A percentile compares a stretch with the other conserved stretches of the same genome.
Conservation (phyloP, 2,329 filamentous ascomycete genomes). For the Aspergillus japonicus region DNA sequence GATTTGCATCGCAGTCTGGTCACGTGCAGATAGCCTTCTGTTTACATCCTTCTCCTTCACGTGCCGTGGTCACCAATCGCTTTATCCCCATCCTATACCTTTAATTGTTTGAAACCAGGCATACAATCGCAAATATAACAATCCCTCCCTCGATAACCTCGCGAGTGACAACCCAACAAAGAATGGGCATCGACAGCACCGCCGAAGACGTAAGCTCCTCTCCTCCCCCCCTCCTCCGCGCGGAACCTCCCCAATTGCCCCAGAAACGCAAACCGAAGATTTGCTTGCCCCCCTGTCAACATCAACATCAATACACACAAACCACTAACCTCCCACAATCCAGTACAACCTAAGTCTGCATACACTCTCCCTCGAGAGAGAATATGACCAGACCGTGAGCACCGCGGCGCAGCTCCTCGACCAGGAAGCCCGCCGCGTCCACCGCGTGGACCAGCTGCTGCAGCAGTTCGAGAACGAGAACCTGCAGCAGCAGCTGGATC, state of each 20-base stretch:
- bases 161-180: not conserved
- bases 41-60: not conserved
- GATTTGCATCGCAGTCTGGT: not conserved
- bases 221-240: not conserved
- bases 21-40: not conserved
- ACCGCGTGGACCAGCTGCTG: constrained; percentile 68
- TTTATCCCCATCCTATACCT: not conserved
- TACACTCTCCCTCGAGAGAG: constrained; percentile 62
- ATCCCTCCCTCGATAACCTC: not conserved
- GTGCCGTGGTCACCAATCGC: not conserved
- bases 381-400: constrained; percentile 65
- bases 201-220: not conserved
- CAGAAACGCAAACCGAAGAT: constrained; percentile 11
- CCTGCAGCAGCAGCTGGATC: constrained; percentile 62
- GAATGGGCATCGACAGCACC: not conserved
- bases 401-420: constrained; percentile 67
- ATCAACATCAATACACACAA: too few relatives aligned
- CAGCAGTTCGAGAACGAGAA: constrained; percentile 71
- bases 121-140: too few relatives aligned
- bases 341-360: constrained; percentile 50
- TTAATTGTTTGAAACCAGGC: too few relatives aligned
- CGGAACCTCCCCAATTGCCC: not conserved
- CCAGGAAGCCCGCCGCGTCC: constrained; percentile 70
- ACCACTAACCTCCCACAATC: too few relatives aligned
- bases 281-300: too few relatives aligned